phyloP scores from a whole-genome alignment of 2,329 filamentous ascomycete genomes.

The Dactylellina sp. region DNA sequence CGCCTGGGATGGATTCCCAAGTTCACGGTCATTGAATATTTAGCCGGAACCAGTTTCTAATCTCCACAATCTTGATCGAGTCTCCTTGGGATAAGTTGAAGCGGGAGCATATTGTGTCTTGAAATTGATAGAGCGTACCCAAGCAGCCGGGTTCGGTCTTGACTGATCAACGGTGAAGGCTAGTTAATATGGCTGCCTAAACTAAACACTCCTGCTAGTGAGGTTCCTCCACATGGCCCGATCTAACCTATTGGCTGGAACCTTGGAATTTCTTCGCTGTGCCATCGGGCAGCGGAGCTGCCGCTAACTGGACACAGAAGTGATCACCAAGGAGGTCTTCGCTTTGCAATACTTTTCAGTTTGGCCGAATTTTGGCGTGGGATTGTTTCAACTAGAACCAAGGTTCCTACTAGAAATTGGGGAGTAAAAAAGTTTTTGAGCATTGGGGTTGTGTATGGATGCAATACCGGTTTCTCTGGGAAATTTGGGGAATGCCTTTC shows the following conservation, averaged over 20 bases:
- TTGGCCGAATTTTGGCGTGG: neutral
- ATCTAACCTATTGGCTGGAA: constrained; percentile 36
- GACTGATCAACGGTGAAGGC: constrained; percentile 24
- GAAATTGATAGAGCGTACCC: constrained; percentile 39
- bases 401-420: neutral
- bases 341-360: constrained; percentile 18
- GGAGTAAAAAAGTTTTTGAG: neutral
- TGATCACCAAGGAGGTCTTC: constrained; percentile 31
- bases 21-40: constrained; percentile 31
- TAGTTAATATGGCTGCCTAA: constrained; percentile 50
- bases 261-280: neutral
- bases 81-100: constrained; percentile 41
- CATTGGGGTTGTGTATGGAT: neutral
- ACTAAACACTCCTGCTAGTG: constrained; percentile 17
- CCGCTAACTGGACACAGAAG: constrained; percentile 19
- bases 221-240: constrained; percentile 32
- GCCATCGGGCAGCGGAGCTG: constrained; percentile 15
- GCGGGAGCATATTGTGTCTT: constrained; percentile 24
- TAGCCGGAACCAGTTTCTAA: constrained; percentile 41
- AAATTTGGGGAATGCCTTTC: constrained; percentile 4
- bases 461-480: neutral
- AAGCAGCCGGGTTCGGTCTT: constrained; percentile 44
- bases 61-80: constrained; percentile 46
- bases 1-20: constrained; percentile 29
- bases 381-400: constrained; percentile 38